Evolutionary conservation across 148 eudicot species (phyloP).

Genomic region (Rhododendron griersonianum): DNA sequence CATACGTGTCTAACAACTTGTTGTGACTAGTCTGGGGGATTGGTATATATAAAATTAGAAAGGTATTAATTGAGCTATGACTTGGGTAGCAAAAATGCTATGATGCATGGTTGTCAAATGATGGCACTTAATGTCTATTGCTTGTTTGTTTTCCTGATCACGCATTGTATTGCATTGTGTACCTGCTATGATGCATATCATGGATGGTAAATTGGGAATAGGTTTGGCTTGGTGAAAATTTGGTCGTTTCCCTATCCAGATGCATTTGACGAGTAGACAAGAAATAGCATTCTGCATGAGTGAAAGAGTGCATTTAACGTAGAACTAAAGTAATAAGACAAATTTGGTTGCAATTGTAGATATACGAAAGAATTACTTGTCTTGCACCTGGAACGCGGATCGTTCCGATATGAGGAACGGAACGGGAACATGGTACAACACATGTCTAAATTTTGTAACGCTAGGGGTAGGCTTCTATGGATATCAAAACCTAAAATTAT

Average conservation of each 20-base stretch:
- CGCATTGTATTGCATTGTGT: background rate
- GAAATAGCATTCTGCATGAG: background rate
- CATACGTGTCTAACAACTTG: background rate
- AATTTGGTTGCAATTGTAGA: background rate
- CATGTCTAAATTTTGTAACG: too few species aligned
- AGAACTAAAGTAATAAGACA: background rate
- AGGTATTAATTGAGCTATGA: background rate
- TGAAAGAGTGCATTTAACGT: background rate
- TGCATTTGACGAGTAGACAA: background rate
- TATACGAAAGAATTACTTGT: background rate
- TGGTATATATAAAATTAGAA: background rate
- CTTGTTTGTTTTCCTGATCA: background rate
- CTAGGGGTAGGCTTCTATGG: too few species aligned
- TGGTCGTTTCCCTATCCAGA: background rate
- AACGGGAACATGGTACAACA: too few species aligned
- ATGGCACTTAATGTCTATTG: background rate
- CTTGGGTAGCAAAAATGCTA: background rate
- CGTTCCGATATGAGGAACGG: too few species aligned
- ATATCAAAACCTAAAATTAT: too few species aligned
- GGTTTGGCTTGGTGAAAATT: background rate
- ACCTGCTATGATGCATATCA: background rate
- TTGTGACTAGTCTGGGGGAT: background rate
- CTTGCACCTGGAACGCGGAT: too few species aligned
- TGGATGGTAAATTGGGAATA: background rate
- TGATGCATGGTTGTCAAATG: background rate